Conservation (phyloP, 768 basidiomycete species). For the Cubamyces lactineus region DNA sequence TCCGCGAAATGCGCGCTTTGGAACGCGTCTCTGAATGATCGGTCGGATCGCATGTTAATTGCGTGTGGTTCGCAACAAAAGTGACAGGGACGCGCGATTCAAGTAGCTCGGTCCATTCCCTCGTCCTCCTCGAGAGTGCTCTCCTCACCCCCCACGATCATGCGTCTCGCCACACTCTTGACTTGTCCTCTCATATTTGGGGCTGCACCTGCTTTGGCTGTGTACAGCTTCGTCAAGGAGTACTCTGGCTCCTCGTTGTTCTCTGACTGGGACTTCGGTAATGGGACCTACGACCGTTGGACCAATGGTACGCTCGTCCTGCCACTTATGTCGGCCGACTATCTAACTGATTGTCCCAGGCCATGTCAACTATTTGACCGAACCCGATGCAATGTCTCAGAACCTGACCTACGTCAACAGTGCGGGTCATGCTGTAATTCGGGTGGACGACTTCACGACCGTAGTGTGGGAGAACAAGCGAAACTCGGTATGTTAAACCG, state of each 20-base stretch:
- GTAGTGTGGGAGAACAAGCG: constrained; percentile 58
- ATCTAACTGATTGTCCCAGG: constrained; percentile 51
- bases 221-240: constrained; percentile 32
- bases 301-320: constrained; percentile 33
- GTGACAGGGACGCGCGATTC: too few relatives aligned
- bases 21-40: too few relatives aligned
- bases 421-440: constrained; percentile 66
- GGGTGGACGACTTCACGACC: constrained; percentile 69
- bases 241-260: constrained; percentile 47
- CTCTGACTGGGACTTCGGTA: constrained; percentile 45
- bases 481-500: constrained; percentile 50
- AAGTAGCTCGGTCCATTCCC: too few relatives aligned
- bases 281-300: constrained; percentile 40
- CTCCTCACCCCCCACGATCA: neutral
- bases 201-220: neutral
- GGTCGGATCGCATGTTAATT: too few relatives aligned
- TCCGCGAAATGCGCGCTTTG: too few relatives aligned
- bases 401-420: constrained; percentile 60
- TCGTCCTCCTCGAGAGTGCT: too few relatives aligned
- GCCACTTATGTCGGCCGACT: neutral
- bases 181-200: constrained; percentile 7
- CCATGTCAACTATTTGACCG: constrained; percentile 61
- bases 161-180: constrained; percentile 10
- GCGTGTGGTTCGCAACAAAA: too few relatives aligned
- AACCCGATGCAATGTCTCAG: constrained; percentile 46